Evolutionary conservation across 768 basidiomycete species (phyloP).

Genomic region (Mycena maculata): DNA sequence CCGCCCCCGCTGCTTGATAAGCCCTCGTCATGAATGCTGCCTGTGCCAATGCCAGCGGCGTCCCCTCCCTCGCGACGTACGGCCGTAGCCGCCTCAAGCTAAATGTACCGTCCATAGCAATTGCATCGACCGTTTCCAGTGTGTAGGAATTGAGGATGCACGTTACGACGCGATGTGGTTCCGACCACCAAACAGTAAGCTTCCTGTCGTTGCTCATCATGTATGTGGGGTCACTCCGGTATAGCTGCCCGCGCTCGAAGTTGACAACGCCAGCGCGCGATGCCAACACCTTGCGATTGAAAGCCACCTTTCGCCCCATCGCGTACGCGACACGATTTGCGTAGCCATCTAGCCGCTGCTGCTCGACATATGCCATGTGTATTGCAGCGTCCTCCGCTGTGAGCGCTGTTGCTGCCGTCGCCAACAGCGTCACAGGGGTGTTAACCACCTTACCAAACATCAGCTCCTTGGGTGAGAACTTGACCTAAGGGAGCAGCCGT

Average conservation of each 20-base stretch:
- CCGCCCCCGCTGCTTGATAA: background rate
- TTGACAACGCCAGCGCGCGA: constrained; percentile 32
- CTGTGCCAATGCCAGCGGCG: constrained; percentile 18
- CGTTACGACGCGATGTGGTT: constrained; percentile 31
- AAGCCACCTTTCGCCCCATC: constrained; percentile 38
- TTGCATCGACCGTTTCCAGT: constrained; percentile 28
- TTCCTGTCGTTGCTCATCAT: constrained; percentile 44
- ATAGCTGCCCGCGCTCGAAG: constrained; percentile 44
- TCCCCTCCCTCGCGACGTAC: constrained; percentile 24
- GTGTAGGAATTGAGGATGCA: constrained; percentile 34
- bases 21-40: constrained; percentile 3
- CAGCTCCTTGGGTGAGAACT: constrained; percentile 41
- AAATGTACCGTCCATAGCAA: constrained; percentile 14
- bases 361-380: constrained; percentile 45
- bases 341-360: constrained; percentile 47
- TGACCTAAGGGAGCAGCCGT: constrained; percentile 38
- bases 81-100: constrained; percentile 18
- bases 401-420: background rate
- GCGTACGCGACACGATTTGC: constrained; percentile 38
- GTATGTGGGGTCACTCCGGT: constrained; percentile 39
- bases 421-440: constrained; percentile 33
- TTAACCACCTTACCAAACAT: constrained; percentile 46
- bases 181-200: constrained; percentile 45
- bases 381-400: constrained; percentile 13
- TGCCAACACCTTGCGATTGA: constrained; percentile 39